Evolutionary conservation across 345 rosid genomes (phyloP).

Genomic region (Bruguiera parviflora): DNA sequence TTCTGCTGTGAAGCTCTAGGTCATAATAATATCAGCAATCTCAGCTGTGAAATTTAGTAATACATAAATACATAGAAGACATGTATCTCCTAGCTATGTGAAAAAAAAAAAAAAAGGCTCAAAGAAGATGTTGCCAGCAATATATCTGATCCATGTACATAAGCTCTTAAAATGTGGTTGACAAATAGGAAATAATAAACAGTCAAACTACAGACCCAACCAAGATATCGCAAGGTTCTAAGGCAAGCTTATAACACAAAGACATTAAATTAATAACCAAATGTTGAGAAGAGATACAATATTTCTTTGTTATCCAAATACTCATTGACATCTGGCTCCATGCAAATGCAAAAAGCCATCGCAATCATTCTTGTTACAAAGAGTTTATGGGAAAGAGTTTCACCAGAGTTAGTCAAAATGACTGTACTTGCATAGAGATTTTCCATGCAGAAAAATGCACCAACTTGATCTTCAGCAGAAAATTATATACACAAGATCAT

Average conservation of each 20-base stretch:
- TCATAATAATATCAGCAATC: conserved; percentile 9
- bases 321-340: background rate
- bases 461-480: background rate
- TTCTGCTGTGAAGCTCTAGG: conserved; percentile 10
- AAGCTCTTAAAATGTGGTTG: background rate
- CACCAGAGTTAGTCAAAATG: background rate
- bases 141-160: background rate
- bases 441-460: background rate
- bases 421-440: background rate
- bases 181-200: background rate
- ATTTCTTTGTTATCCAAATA: no score
- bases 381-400: background rate
- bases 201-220: no score
- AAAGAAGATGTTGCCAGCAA: background rate
- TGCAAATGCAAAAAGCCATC: background rate
- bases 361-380: background rate
- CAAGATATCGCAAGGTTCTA: no score
- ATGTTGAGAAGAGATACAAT: no score
- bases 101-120: background rate
- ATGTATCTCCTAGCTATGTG: background rate
- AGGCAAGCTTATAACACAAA: no score
- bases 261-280: no score
- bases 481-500: background rate
- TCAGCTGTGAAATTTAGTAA: background rate
- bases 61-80: background rate